Evolutionary conservation across 495 filamentous ascomycete genomes (phyloP).

Genomic region (Symbiotaphrina buchneri): DNA sequence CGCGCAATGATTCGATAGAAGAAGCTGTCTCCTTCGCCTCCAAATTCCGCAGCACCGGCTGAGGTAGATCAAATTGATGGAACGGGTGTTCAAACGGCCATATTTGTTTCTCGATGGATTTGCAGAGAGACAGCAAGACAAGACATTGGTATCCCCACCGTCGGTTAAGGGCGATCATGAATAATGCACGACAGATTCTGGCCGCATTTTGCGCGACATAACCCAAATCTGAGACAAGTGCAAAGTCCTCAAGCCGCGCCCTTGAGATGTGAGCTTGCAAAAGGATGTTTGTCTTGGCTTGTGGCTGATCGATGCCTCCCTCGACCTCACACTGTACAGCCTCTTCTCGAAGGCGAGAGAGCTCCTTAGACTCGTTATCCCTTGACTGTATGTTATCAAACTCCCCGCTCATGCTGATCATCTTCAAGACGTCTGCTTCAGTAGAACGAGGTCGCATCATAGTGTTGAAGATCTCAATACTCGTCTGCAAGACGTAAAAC

Average conservation of each 20-base stretch:
- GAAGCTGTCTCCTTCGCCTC: constrained; percentile 49
- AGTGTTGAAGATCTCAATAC: constrained; percentile 84
- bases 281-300: constrained; percentile 87
- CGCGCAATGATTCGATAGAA: constrained; percentile 60
- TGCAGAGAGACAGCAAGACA: constrained; percentile 71
- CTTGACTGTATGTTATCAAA: constrained; percentile 91
- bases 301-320: constrained; percentile 51
- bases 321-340: constrained; percentile 48
- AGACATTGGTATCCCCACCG: constrained; percentile 89
- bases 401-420: constrained; percentile 92
- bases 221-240: constrained; percentile 68
- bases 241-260: constrained; percentile 74
- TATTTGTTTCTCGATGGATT: constrained; percentile 86
- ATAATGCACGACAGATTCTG: constrained; percentile 81
- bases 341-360: constrained; percentile 40
- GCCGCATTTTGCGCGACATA: constrained; percentile 94
- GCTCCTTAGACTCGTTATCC: constrained; percentile 66
- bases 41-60: constrained; percentile 59
- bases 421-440: constrained; percentile 75
- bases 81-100: constrained; percentile 94
- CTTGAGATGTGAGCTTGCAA: constrained; percentile 90
- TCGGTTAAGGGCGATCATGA: constrained; percentile 90
- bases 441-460: constrained; percentile 64
- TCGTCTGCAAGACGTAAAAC: constrained; percentile 82
- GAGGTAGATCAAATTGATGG: constrained; percentile 80